These are phyloP conservation scores for Globisporangium sylvaticum DNA, from an alignment of 352 stramenopile species.

Conservation along the genomic window DNA sequence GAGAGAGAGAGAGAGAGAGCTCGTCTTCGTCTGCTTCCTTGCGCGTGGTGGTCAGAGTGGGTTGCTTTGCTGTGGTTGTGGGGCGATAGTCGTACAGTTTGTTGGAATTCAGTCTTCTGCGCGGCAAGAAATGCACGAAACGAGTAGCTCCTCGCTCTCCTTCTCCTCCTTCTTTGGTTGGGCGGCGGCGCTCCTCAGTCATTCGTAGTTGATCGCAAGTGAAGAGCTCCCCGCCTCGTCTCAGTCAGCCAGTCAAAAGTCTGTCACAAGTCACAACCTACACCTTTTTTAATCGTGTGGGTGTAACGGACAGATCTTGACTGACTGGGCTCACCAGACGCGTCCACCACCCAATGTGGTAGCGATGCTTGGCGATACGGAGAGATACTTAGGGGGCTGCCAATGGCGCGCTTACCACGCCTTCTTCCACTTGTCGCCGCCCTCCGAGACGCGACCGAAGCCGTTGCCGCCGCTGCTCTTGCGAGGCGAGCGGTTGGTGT, in stretches of 20 bases:
- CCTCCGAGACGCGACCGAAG: constrained; percentile 40
- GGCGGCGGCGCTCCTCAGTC: neutral
- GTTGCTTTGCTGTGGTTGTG: neutral
- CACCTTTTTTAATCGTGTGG: constrained; percentile 6
- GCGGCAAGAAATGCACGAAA: constrained; percentile 4
- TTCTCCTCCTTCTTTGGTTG: neutral
- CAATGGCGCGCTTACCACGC: constrained; percentile 16
- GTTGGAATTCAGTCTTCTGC: constrained; percentile 1
- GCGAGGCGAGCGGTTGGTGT: constrained; percentile 18
- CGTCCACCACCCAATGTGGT: neutral
- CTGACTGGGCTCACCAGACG: constrained; percentile 3
- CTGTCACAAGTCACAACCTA: constrained; percentile 1
- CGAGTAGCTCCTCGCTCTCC: neutral
- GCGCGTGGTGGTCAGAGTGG: neutral
- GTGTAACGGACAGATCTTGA: neutral
- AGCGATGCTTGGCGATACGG: neutral
- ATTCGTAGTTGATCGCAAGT: neutral
- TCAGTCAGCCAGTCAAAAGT: neutral
- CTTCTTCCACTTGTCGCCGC: constrained; percentile 26
- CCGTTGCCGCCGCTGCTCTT: constrained; percentile 16
- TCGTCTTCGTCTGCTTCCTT: neutral
- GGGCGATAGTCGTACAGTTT: neutral
- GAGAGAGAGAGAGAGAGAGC: neutral
- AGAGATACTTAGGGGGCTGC: neutral
- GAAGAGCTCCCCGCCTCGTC: neutral